These are phyloP conservation scores for Lathyrus tuberosus DNA, from an alignment of 306 rosid species.

Conservation along the genomic window DNA sequence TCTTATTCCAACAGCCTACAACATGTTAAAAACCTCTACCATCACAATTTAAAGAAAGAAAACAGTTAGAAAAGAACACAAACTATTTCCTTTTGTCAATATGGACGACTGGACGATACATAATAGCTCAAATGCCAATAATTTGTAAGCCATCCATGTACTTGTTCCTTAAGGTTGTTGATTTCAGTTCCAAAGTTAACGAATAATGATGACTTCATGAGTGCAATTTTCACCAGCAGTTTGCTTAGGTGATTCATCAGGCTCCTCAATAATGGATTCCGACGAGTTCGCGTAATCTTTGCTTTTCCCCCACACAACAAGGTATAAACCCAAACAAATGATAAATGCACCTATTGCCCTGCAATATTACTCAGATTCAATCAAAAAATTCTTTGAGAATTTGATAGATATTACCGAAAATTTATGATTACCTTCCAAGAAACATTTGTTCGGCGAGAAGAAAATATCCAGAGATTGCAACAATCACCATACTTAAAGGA, in stretches of 20 bases:
- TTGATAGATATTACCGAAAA: not conserved
- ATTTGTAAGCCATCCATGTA: not conserved
- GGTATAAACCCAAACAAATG: conserved; percentile 65
- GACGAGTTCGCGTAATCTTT: conserved; percentile 52
- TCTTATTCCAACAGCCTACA: too few species aligned
- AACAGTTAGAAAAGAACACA: not conserved
- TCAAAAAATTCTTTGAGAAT: not conserved
- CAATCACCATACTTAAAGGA: conserved; percentile 79
- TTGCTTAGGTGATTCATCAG: conserved; percentile 35
- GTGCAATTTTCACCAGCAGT: conserved; percentile 20
- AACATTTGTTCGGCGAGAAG: conserved; percentile 59
- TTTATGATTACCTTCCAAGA: conserved; percentile 69
- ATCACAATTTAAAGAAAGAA: not conserved
- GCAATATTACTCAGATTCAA: conserved; percentile 29
- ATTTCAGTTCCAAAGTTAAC: conserved; percentile 33
- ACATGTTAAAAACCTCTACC: too few species aligned
- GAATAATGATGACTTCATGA: conserved; percentile 41
- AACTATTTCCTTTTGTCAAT: too few species aligned
- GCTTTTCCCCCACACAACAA: conserved; percentile 90
- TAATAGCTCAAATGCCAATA: too few species aligned
- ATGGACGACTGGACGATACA: too few species aligned
- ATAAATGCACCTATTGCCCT: conserved; percentile 74
- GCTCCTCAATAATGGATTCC: conserved; percentile 37
- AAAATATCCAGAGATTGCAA: conserved; percentile 75
- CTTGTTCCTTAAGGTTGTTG: conserved; percentile 14